Base-by-base conservation (phyloP, 2,329 filamentous ascomycete species). In the Apiospora aurea region DNA sequence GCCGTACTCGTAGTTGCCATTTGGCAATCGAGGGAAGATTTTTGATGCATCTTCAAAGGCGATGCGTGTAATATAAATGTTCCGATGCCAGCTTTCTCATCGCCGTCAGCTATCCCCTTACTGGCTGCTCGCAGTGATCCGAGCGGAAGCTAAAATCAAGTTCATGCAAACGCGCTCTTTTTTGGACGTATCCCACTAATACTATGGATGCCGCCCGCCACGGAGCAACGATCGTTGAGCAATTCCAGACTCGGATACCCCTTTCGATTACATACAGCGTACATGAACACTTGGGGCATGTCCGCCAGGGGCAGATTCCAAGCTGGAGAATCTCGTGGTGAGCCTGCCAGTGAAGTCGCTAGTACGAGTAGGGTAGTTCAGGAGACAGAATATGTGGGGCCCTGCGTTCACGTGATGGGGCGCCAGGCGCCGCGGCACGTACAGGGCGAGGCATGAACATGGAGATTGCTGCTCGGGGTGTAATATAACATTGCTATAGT, bases 401-500 rank as follows among this genome's bases (percentile, higher is more conserved):
- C 4, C 0, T 7, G 3, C 10, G 34, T 64, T 41, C 57, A 64
- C 57, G 57, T 64, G 57, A 64, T 29, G 18, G 34, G 5, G 57
- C 18, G 34, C 18, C 6, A 24, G 49, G n/a, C 46, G 0, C 10
- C 14, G 13, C 4, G 49, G 49, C 51, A 57, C 14, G 53, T 34
- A 61, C 53, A 64, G 18, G 21, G 34, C 18, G 57, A n/a, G 21
- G 57, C 57, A 64, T 64, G 57, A 64, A 64, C 29, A 64, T 64
- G 57, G 57, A 64, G 34, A 64, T 64, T 64, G 57, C 57, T 64
- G 57, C 57, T 64, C 34, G 41, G 34, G 57, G 57, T 38, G 57
- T 64, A 64, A 64, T 64, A 64, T 64, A 64, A 64, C 57, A 64
- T 41, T 64, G 57, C 34, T 64, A 64, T 64, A 64, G 57, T 64